Base-by-base conservation (phyloP, 768 basidiomycete genomes). In the Lactarius sanguifluus region DNA sequence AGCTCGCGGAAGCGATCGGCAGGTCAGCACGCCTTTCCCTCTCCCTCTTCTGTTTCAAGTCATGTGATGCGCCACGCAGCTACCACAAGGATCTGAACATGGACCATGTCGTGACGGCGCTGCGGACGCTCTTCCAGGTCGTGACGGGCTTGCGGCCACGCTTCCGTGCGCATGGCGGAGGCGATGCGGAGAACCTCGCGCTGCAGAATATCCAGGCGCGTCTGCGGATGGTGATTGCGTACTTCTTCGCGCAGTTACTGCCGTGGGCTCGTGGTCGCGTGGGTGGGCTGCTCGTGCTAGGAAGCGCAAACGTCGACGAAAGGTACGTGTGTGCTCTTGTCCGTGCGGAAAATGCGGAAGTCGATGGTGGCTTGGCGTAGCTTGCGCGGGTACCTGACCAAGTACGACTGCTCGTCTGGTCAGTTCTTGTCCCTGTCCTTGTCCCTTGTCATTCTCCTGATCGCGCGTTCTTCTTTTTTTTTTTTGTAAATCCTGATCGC, bases 121-220 rank as follows among this genome's bases (percentile, higher is more conserved):
- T 98, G 7, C 85, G 88, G 65, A 86, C 87, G 63, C 78, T 99
- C 59, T 99, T 99, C 75, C 78, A 81, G 1, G 81, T 93, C 67
- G 90, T 98, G 9, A 98, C 96, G 1, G 85, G 86, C 9, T 75
- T 81, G 64, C 85, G 81, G 65, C 89, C 89, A 4, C 85, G 83
- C 62, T 99, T 94, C 79, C 86, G 89, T 59, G 89, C 85, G 1
- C 91, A 97, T 66, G 97, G 97, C 3, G 97, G 97, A 0, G 81
- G 86, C 7, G 77, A 78, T 23, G 91, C 92, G 16, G 97, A 98
- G 81, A 99, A 98, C 75, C 80, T 98, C 28, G 97, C 97, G 5
- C 78, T 98, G 76, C 97, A 99, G 76, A 99, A 99, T 73, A 98
- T 99, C 47, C 96, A 98, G 77, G 97, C 97, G 15, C 83, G 96